Evolutionary conservation across 2,329 filamentous ascomycete species (phyloP).

Genomic region (Furcasterigmium sp.): DNA sequence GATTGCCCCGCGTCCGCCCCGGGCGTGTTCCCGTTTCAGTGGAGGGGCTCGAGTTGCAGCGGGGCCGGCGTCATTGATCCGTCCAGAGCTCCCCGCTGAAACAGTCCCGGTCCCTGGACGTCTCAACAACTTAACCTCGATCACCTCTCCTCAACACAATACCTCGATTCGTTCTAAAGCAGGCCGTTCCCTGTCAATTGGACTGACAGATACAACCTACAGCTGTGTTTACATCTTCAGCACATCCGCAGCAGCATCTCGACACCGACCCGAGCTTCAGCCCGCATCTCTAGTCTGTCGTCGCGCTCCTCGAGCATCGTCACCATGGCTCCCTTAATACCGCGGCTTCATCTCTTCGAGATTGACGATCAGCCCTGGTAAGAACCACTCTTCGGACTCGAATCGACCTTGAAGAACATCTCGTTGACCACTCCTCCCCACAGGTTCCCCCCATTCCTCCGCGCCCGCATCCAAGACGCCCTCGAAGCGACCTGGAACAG

Average conservation of each 20-base stretch:
- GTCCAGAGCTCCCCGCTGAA: too few relatives aligned
- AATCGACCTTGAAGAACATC: not conserved
- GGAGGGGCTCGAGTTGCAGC: too few relatives aligned
- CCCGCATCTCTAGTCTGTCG: too few relatives aligned
- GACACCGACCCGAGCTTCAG: too few relatives aligned
- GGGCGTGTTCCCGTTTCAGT: too few relatives aligned
- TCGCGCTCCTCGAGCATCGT: slow-evolving; percentile 1
- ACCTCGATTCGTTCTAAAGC: not conserved
- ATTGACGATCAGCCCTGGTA: slow-evolving; percentile 64
- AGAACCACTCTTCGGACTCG: slow-evolving; percentile 6
- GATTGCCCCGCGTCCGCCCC: not conserved
- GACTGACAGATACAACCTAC: too few relatives aligned
- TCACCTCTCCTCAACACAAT: not conserved
- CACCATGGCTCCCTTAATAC: slow-evolving; percentile 44
- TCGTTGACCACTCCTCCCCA: slow-evolving; percentile 3
- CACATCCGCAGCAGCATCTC: too few relatives aligned
- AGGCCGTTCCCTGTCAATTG: not conserved
- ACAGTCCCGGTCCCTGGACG: too few relatives aligned
- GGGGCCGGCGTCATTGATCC: too few relatives aligned
- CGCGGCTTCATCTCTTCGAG: slow-evolving; percentile 60
- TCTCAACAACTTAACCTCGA: not conserved
- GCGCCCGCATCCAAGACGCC: slow-evolving; percentile 58
- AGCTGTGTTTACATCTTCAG: too few relatives aligned
- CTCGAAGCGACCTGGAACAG: slow-evolving; percentile 60
- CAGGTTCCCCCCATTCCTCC: slow-evolving; percentile 63